phyloP scores from a whole-genome alignment of 2,329 filamentous ascomycete species.

The Setomelanomma holmii region DNA sequence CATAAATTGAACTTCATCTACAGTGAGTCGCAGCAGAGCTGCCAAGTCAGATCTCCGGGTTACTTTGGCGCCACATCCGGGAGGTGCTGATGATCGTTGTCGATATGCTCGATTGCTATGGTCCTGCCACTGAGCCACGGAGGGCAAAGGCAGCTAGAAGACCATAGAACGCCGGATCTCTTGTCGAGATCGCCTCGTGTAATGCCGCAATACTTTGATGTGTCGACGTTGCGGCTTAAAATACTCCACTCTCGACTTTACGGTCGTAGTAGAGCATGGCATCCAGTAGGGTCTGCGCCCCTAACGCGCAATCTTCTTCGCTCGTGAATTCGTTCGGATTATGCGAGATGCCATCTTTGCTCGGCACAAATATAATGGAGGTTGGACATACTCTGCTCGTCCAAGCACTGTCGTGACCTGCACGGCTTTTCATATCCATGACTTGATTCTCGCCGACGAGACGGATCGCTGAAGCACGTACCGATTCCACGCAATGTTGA shows the following conservation, averaged over 20 bases:
- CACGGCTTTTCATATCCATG: constrained; percentile 37
- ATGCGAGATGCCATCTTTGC: constrained; percentile 53
- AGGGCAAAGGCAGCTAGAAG: too few relatives aligned
- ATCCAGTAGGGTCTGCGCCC: constrained; percentile 56
- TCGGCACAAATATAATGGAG: constrained; percentile 56
- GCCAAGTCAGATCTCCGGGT: constrained; percentile 2
- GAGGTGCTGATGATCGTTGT: neutral
- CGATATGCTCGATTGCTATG: neutral
- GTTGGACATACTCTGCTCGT: constrained; percentile 36
- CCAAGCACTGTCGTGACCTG: constrained; percentile 39
- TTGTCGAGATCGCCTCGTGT: neutral
- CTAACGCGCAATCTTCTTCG: constrained; percentile 53
- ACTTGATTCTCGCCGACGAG: constrained; percentile 25
- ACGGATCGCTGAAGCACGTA: constrained; percentile 23
- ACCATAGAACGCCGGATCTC: neutral
- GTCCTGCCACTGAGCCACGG: neutral
- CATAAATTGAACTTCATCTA: constrained; percentile 13
- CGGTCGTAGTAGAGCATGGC: constrained; percentile 33
- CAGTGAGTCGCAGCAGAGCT: neutral
- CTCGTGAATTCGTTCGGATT: constrained; percentile 54
- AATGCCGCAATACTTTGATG: neutral
- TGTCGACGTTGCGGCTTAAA: constrained; percentile 9
- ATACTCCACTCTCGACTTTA: constrained; percentile 17
- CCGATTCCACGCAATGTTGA: constrained; percentile 26
- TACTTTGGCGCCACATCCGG: constrained; percentile 11